Conservation (phyloP, 2,329 filamentous ascomycete genomes). For the Verticillium nubilum region DNA sequence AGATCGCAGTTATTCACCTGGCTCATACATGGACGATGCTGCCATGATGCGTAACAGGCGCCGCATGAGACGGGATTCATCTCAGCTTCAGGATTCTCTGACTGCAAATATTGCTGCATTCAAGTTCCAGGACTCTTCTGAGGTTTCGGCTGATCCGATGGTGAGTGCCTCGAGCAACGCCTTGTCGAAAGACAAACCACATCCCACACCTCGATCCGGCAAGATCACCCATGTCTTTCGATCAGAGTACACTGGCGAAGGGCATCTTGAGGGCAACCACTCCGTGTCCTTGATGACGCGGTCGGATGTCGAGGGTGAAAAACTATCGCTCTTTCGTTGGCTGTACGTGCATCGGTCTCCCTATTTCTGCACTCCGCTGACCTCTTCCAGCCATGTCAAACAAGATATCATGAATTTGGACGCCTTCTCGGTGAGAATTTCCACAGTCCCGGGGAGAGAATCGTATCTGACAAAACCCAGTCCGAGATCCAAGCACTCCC, state of each 20-base stretch:
- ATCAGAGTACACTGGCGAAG: constrained; percentile 32
- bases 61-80: constrained; percentile 9
- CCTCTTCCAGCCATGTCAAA: constrained; percentile 24
- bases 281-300: constrained; percentile 27
- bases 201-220: constrained; percentile 17
- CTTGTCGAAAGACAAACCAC: constrained; percentile 18
- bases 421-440: constrained; percentile 30
- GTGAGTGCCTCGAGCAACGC: constrained; percentile 17
- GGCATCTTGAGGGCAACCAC: constrained; percentile 28
- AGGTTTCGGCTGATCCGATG: constrained; percentile 13
- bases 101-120: background rate
- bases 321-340: constrained; percentile 34
- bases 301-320: constrained; percentile 23
- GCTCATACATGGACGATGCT: too few species aligned
- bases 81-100: constrained; percentile 7
- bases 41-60: too few species aligned
- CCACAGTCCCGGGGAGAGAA: too few species aligned
- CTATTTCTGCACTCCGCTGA: constrained; percentile 7
- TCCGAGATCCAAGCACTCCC: constrained; percentile 12
- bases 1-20: too few species aligned
- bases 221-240: constrained; percentile 21
- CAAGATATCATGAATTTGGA: constrained; percentile 37
- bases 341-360: constrained; percentile 20
- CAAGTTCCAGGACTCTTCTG: background rate
- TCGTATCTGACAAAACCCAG: too few species aligned